Evolutionary conservation across 352 stramenopile species (phyloP), one percentile per base, ranked within the genome.

Genomic region (Globisporangium viniferum): DNA sequence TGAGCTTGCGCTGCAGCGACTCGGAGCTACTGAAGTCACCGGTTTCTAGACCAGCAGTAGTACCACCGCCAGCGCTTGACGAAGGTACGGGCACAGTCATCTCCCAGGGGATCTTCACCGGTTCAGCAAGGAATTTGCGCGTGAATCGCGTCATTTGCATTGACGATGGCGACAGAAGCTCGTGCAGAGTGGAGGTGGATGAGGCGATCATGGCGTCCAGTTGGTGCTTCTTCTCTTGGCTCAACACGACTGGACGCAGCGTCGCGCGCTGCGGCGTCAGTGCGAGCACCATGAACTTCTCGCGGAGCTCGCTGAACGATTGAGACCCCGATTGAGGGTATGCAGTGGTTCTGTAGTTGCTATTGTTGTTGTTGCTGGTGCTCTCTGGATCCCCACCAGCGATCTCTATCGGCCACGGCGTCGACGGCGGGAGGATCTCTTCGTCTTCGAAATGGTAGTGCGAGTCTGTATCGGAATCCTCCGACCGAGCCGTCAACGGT

Each of bases 81-180:
- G 57, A 31, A 2, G 48, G 53, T 8, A 82, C 72, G 2, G 85
- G 85, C 5, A 90, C 76, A 0, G 81, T 93, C 73, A 91, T 76
- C 60, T 90, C 76, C 85, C 85, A 93, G 22, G 82, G 82, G 59
- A 91, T 84, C 12, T 80, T 72, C 18, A 91, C 85, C 0, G 84
- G 77, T 0, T 66, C 72, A 20, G 81, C 72, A 27, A 90, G 74
- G 12, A 89, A 72, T 15, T 73, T 69, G n/a, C 72, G 73, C 7
- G 74, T 77, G 70, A 84, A 85, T 8, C 66, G 72, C 27, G 68
- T 78, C 61, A 86, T 61, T 9, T 71, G 67, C 20, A 64, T 64
- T 27, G 18, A 72, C 3, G 73, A 39, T 29, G 53, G 63, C 1
- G 70, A 55, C 29, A 44, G n/a, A 1, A 56, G 64, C 9, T 63